phyloP scores from a whole-genome alignment of 2,329 filamentous ascomycete species.

The Microcyclosporella mali region DNA sequence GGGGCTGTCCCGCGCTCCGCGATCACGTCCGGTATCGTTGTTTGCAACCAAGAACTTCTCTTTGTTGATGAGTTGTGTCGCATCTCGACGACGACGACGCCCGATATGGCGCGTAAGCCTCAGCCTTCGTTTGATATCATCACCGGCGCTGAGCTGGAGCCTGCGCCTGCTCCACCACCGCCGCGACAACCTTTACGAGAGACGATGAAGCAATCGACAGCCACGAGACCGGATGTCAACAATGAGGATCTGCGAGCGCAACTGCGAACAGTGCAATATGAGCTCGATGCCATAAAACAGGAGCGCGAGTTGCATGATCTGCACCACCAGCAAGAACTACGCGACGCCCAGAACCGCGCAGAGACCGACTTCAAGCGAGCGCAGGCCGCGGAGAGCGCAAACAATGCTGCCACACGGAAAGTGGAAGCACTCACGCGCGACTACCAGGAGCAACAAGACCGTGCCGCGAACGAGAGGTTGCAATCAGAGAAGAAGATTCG shows the following conservation, averaged over 20 bases:
- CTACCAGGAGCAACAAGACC: constrained; percentile 49
- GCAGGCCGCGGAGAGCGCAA: constrained; percentile 48
- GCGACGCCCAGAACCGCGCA: constrained; percentile 71
- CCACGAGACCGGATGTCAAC: constrained; percentile 32
- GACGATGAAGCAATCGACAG: constrained; percentile 39
- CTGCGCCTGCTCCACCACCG: constrained; percentile 14
- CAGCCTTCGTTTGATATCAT: constrained; percentile 47
- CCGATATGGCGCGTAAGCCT: constrained; percentile 28
- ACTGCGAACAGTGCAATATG: constrained; percentile 80
- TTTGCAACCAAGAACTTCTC: no score
- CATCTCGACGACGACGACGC: constrained; percentile 11
- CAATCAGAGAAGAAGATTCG: constrained; percentile 51
- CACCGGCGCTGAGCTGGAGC: constrained; percentile 35
- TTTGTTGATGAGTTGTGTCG: no score
- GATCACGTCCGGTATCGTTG: no score
- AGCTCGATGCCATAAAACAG: constrained; percentile 77
- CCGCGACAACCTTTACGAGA: constrained; percentile 35
- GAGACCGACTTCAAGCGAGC: constrained; percentile 75
- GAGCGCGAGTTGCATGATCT: constrained; percentile 75
- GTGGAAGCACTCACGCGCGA: constrained; percentile 50
- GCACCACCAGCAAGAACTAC: constrained; percentile 74
- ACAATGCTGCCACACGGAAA: constrained; percentile 48
- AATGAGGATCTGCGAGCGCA: constrained; percentile 84
- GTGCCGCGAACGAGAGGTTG: constrained; percentile 50
- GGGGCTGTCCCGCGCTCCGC: no score